phyloP scores from a whole-genome alignment of 192 early-diverging fungal species.

The Linnemannia zychae region DNA sequence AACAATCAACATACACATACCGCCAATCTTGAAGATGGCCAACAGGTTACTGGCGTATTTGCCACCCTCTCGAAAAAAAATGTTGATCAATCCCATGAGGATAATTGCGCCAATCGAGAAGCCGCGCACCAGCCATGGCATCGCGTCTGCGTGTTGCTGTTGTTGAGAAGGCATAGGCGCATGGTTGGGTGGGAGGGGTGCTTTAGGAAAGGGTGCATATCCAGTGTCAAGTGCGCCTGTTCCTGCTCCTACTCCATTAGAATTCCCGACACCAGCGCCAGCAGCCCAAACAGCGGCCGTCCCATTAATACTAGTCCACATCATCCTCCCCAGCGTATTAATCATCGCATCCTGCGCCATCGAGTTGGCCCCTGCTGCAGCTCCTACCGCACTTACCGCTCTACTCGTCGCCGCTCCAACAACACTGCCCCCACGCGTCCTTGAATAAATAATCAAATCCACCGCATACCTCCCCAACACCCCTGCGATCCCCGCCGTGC shows the following conservation, averaged over 20 bases:
- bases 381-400: neutral
- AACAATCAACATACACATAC: constrained; percentile 49
- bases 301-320: neutral
- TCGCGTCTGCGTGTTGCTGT: constrained; percentile 13
- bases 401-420: neutral
- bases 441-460: constrained; percentile 43
- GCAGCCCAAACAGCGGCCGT: neutral
- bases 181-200: neutral
- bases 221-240: constrained; percentile 15
- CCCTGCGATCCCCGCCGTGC: constrained; percentile 62
- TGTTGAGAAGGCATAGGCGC: neutral
- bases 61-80: constrained; percentile 59
- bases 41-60: constrained; percentile 52
- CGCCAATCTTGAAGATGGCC: constrained; percentile 48
- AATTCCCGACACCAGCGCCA: constrained; percentile 11
- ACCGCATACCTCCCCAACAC: constrained; percentile 47
- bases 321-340: neutral
- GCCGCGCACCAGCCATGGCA: constrained; percentile 28
- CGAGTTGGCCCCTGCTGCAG: neutral
- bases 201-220: constrained; percentile 31
- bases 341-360: neutral
- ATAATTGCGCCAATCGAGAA: constrained; percentile 43
- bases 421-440: constrained; percentile 28
- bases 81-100: constrained; percentile 55
- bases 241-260: neutral